Evolutionary conservation across 805 yeast species (phyloP).

Genomic region (Sugiyamaella boreocaroliniensis): DNA sequence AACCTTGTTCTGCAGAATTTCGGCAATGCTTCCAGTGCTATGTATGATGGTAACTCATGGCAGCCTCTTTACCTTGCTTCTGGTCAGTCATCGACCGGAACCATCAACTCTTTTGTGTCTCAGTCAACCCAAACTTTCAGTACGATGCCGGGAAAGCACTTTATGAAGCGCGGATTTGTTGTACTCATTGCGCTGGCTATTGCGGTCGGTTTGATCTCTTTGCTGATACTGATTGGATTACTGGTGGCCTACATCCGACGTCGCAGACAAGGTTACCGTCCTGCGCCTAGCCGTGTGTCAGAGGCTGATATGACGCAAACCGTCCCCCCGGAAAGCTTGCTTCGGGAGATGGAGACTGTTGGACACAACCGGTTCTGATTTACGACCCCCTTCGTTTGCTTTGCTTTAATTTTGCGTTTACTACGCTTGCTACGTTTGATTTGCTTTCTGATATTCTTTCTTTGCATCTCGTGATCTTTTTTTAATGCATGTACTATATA

Average conservation of each 20-base stretch:
- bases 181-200: slow-evolving; percentile 64
- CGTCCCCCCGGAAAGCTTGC: slow-evolving; percentile 53
- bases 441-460: background rate
- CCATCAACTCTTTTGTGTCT: slow-evolving; percentile 28
- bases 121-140: slow-evolving; percentile 22
- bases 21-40: slow-evolving; percentile 56
- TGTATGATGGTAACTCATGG: slow-evolving; percentile 64
- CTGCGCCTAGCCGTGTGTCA: slow-evolving; percentile 49
- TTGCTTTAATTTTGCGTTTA: background rate
- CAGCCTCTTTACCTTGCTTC: slow-evolving; percentile 49
- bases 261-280: slow-evolving; percentile 37
- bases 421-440: slow-evolving; percentile 4
- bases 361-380: slow-evolving; percentile 9
- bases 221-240: slow-evolving; percentile 38
- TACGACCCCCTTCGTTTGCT: background rate
- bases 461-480: background rate
- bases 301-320: slow-evolving; percentile 56
- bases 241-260: slow-evolving; percentile 36
- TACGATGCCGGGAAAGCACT: slow-evolving; percentile 14
- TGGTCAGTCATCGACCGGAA: slow-evolving; percentile 22
- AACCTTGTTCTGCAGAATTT: slow-evolving; percentile 40
- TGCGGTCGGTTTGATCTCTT: slow-evolving; percentile 46
- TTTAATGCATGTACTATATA: slow-evolving; percentile 2
- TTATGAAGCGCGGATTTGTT: slow-evolving; percentile 51
- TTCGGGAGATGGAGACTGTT: slow-evolving; percentile 38